Evolutionary conservation across 306 rosid species (phyloP), one percentile per base, ranked within the genome.

Genomic region (Mimosa pudica): DNA sequence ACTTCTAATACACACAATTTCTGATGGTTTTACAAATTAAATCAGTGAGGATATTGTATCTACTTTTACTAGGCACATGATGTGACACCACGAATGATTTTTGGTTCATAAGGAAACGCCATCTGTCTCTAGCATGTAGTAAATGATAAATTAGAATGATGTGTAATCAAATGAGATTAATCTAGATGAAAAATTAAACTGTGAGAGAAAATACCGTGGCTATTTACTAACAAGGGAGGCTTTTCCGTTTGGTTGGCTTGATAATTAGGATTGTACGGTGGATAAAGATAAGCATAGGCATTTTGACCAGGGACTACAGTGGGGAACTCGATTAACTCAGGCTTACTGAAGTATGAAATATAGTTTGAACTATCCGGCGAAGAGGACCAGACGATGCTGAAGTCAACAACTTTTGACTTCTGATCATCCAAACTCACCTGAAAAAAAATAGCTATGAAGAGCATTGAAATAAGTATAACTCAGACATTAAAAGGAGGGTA

Each of bases 231-330:
- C 55, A 95, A 57, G 58, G 97, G 98, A 81, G 99, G 99, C 84
- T 89, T 93, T 85, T 95, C 99, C 32, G 82, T 94, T 73, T 70
- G 80, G 85, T 58, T 79, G 42, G 93, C 94, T 84, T 83, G 86
- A 81, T 89, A 95, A 49, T 12, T 10, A 64, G 93, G 89, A 86
- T 90, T 95, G 32, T 87, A 70, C 8, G 99, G 98, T 6, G 92
- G 96, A 69, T 95, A 95, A 86, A 90, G 91, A 90, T 86, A 95
- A 33, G 98, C 99, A 79, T 86, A 95, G 80, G 99, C 98, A 78
- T 81, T 87, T 87, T 93, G 96, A 67, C 98, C 98, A 24, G 92
- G 89, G 82, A 95, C 92, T 85, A 87, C 96, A 54, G 98, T 92
- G 82, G 97, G 98, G 85, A 95, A 95, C 83, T 92, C 98, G 74